phyloP scores from a whole-genome alignment of 495 filamentous ascomycete genomes.

The Lasiosphaeria hispida region DNA sequence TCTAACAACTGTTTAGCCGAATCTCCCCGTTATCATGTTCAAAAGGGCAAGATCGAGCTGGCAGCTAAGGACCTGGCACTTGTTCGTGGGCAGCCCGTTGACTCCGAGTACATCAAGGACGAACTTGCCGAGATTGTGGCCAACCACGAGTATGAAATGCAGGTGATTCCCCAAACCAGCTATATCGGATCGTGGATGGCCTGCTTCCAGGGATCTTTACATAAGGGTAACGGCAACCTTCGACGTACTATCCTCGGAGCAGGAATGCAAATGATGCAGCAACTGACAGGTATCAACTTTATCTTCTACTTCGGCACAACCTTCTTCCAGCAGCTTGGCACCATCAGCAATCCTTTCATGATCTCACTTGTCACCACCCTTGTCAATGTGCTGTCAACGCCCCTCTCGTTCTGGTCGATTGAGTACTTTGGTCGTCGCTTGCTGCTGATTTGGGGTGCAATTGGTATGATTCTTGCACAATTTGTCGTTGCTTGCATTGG shows the following conservation, averaged over 20 bases:
- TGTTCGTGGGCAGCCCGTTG: constrained; percentile 64
- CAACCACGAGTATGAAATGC: constrained; percentile 76
- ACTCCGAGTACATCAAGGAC: constrained; percentile 61
- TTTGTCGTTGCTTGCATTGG: constrained; percentile 78
- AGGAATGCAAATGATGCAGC: constrained; percentile 70
- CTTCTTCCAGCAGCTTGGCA: constrained; percentile 70
- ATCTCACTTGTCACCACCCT: constrained; percentile 77
- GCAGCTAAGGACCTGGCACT: constrained; percentile 60
- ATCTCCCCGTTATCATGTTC: constrained; percentile 78
- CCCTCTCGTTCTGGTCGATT: constrained; percentile 75
- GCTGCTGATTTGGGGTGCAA: constrained; percentile 70
- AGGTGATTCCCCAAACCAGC: constrained; percentile 57
- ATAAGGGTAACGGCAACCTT: constrained; percentile 54
- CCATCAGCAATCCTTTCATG: constrained; percentile 73
- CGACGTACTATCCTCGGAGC: constrained; percentile 72
- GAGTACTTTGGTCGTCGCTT: constrained; percentile 76
- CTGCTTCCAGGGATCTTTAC: constrained; percentile 59
- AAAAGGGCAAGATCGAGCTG: constrained; percentile 60
- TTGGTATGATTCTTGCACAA: constrained; percentile 77
- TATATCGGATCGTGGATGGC: constrained; percentile 67
- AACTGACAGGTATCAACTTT: constrained; percentile 77
- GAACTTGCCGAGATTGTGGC: constrained; percentile 79
- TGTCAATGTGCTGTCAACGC: constrained; percentile 80
- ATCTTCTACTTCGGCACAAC: constrained; percentile 85
- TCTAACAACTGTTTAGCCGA: constrained; percentile 46